These are phyloP conservation scores for Colletotrichum cuscutae DNA, from an alignment of 2,329 filamentous ascomycete genomes.

Conservation along the genomic window DNA sequence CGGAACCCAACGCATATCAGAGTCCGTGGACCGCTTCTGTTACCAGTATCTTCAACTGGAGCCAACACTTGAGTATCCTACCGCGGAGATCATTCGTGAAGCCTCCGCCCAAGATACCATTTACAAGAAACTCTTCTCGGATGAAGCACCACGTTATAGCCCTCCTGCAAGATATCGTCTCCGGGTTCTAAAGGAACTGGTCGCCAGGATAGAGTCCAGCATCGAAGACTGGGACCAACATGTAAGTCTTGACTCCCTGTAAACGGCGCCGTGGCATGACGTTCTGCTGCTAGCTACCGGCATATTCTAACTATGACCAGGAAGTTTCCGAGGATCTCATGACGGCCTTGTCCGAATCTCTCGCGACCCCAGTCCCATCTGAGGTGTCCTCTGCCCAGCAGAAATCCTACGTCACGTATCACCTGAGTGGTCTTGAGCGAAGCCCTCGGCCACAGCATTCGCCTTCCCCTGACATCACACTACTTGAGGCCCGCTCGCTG, in stretches of 20 bases:
- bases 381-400: slow-evolving; percentile 75
- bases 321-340: slow-evolving; percentile 87
- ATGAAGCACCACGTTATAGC: slow-evolving; percentile 61
- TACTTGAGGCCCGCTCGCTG: slow-evolving; percentile 76
- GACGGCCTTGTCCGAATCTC: slow-evolving; percentile 71
- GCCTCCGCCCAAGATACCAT: slow-evolving; percentile 73
- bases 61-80: slow-evolving; percentile 71
- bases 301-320: slow-evolving; percentile 55
- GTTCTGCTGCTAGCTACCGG: not conserved
- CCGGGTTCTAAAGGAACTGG: slow-evolving; percentile 78
- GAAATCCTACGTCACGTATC: slow-evolving; percentile 81
- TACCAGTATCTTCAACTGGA: slow-evolving; percentile 86
- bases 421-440: slow-evolving; percentile 50
- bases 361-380: slow-evolving; percentile 71
- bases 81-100: slow-evolving; percentile 65
- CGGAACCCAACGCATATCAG: not conserved
- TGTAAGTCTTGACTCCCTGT: slow-evolving; percentile 66
- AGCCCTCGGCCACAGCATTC: slow-evolving; percentile 1
- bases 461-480: slow-evolving; percentile 57
- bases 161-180: slow-evolving; percentile 78
- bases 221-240: slow-evolving; percentile 87
- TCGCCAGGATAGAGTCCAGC: slow-evolving; percentile 75
- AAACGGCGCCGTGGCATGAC: slow-evolving; percentile 11
- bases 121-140: slow-evolving; percentile 74
- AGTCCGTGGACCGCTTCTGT: slow-evolving; percentile 63